phyloP scores from a whole-genome alignment of 1,139 yeast species.

The Hansenula anomala region DNA sequence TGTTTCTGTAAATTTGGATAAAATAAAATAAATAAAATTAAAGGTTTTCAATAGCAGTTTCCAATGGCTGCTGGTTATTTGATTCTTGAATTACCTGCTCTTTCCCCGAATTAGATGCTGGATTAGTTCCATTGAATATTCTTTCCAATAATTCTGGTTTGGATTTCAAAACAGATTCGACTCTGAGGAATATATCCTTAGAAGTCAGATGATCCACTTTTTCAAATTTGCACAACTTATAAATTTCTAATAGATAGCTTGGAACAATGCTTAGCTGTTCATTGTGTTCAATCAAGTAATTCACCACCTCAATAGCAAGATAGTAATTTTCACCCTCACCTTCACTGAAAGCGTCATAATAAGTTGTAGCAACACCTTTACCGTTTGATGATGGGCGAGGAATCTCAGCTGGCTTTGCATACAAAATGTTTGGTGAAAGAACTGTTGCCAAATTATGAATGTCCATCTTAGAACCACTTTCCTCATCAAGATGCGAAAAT shows the following conservation, averaged over 20 bases:
- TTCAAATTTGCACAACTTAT: slow-evolving; percentile 15
- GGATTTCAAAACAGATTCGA: slow-evolving; percentile 15
- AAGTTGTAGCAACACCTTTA: slow-evolving; percentile 24
- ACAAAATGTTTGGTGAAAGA: slow-evolving; percentile 85
- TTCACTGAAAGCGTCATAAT: slow-evolving; percentile 33
- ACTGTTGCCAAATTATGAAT: slow-evolving; percentile 94
- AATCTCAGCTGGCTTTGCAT: slow-evolving; percentile 35
- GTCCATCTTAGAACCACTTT: slow-evolving; percentile 94
- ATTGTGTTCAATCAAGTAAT: slow-evolving; percentile 76
- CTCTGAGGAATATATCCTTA: slow-evolving; percentile 20
- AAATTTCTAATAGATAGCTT: slow-evolving; percentile 34
- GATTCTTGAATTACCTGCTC: slow-evolving; percentile 11
- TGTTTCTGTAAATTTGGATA: too few species aligned
- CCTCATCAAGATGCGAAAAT: slow-evolving; percentile 84
- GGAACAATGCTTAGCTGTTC: slow-evolving; percentile 82
- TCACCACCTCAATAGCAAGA: slow-evolving; percentile 86
- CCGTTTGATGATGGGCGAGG: slow-evolving; percentile 20
- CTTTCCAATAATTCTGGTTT: slow-evolving; percentile 10
- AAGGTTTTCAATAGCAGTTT: slow-evolving; percentile 10
- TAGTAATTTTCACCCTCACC: slow-evolving; percentile 76
- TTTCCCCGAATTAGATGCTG: slow-evolving; percentile 3
- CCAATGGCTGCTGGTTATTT: slow-evolving; percentile 10
- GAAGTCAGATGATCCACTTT: slow-evolving; percentile 14
- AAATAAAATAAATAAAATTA: background rate
- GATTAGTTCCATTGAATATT: slow-evolving; percentile 4